Base-by-base conservation (phyloP, 2,329 filamentous ascomycete species). In the Diaporthe citriasiana region DNA sequence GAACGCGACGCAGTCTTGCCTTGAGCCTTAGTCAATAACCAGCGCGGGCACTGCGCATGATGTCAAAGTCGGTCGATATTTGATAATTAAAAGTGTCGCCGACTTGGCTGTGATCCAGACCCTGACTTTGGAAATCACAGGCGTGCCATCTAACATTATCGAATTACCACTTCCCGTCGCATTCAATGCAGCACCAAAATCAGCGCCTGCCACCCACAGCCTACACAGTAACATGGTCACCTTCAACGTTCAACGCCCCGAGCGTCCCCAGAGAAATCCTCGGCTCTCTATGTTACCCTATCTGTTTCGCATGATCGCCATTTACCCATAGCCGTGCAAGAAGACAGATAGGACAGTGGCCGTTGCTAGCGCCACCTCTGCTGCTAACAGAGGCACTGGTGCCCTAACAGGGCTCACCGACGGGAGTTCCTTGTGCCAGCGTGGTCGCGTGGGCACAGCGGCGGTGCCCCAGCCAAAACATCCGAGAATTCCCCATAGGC, bases 351-450 rank as follows among this genome's bases (percentile, higher is more conserved):
- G 56, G 70, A 55, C 45, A 55, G 27, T 63, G 70, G 56, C 70
- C 70, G 56, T 63, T 71, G 15, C 40, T 56, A 74, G 55, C 35
- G 25, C 25, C 35, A 38, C 33, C 27, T 66, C 35, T 40, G 33
- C 50, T 59, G 38, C 30, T 40, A 60, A 68, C 22, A 74, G 60
- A 40, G 73, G 60, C 70, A 71, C 63, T 57, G 70, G 70, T 59
- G 40, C 57, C 27, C 45, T 50, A 69, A 50, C 50, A 53, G 35
- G 35, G 7, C 50, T 74, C 73, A 74, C 73, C 73, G 73, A 74
- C 73, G 60, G 73, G 45, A 72, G 30, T 72, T 63, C 70, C 73
- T 63, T 59, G 70, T 57, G 57, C 71, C 51, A 68, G 40, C 30
- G 30, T 45, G 50, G 30, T 56, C 51, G 42, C 50, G 51, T 68